Evolutionary conservation across 257 asterid species (phyloP), one percentile per base, ranked within the genome.

Genomic region (Mentha longifolia): DNA sequence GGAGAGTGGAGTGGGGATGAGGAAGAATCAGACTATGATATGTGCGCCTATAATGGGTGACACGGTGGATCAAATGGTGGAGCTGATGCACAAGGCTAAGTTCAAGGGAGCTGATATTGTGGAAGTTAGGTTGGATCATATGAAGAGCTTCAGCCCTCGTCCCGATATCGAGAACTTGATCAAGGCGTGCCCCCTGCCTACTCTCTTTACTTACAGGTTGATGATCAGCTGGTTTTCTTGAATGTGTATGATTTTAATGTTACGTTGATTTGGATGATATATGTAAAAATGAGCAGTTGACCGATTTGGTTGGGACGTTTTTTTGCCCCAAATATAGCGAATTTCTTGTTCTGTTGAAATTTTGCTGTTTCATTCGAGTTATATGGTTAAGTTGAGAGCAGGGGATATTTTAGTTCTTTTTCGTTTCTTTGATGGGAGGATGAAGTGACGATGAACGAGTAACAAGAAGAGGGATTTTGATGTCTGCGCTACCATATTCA

Each of bases 21-120:
- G 87, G 78, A 84, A 77, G 83, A 89, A 94, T 59, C 83, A 72
- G 31, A 89, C 97, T 12, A 73, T 95, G 84, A 92, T 95, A 67
- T 95, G 99, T 74, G 98, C 96, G 9, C 98, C 99, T 22, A 61
- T 95, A 69, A 95, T 95, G 98, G 96, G 86, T 17, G 96, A 89
- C 63, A 78, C 98, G 8, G 95, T 87, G 77, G 94, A 85, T 79
- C 85, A 80, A 75, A 73, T 89, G 84, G 71, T 92, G 78, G 84
- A 74, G 79, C 71, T 86, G 83, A 88, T 84, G 93, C 86, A 81
- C 75, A 82, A 56, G 81, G 90, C 98, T 13, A 89, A 95, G 86
- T 50, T 28, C 1, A 88, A 87, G 75, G 96, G 88, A 58, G 99
- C 97, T 74, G 99, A 95, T 82, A 85, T 95, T 54, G 98, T 95